These are phyloP conservation scores for Hirsutella rhossiliensis DNA, from an alignment of 2,329 filamentous ascomycete genomes.

Conservation along the genomic window DNA sequence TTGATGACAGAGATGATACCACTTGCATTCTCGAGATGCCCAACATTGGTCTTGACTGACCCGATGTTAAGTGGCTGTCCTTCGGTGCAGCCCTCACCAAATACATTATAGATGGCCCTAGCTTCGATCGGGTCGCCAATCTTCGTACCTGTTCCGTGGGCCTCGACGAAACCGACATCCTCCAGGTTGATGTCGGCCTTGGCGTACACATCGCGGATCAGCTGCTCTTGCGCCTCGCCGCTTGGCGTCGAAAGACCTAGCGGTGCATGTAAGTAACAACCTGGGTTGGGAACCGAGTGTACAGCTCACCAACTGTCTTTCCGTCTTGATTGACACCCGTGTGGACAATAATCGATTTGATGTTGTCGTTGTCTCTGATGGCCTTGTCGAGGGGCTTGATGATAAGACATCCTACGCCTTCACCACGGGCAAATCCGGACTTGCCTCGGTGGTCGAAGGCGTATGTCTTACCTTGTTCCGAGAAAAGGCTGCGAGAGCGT, in stretches of 20 bases:
- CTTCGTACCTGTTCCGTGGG: constrained; percentile 44
- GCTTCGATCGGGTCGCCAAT: constrained; percentile 46
- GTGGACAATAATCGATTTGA: constrained; percentile 37
- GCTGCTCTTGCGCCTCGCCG: constrained; percentile 29
- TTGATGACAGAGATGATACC: constrained; percentile 42
- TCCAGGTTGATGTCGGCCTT: constrained; percentile 14
- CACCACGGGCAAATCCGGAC: constrained; percentile 47
- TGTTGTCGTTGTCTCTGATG: constrained; percentile 39
- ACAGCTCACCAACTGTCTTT: constrained; percentile 16
- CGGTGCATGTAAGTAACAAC: not conserved
- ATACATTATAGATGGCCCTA: constrained; percentile 30
- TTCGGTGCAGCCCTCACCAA: constrained; percentile 25
- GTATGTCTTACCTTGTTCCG: constrained; percentile 36
- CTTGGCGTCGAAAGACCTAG: constrained; percentile 46
- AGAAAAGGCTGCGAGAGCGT: constrained; percentile 20
- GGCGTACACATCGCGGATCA: constrained; percentile 25
- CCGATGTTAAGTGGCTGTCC: constrained; percentile 32
- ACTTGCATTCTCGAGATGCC: constrained; percentile 38
- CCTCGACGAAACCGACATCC: constrained; percentile 28
- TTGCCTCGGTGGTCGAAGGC: constrained; percentile 21
- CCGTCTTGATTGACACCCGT: constrained; percentile 45
- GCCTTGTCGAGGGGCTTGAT: constrained; percentile 46
- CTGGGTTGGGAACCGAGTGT: not conserved
- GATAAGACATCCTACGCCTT: constrained; percentile 42
- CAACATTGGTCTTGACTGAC: constrained; percentile 38